A percentile compares a stretch with the other conserved stretches of the same genome.
phyloP scores from a whole-genome alignment of 306 rosid species.

The Elaeagnus macrophylla region DNA sequence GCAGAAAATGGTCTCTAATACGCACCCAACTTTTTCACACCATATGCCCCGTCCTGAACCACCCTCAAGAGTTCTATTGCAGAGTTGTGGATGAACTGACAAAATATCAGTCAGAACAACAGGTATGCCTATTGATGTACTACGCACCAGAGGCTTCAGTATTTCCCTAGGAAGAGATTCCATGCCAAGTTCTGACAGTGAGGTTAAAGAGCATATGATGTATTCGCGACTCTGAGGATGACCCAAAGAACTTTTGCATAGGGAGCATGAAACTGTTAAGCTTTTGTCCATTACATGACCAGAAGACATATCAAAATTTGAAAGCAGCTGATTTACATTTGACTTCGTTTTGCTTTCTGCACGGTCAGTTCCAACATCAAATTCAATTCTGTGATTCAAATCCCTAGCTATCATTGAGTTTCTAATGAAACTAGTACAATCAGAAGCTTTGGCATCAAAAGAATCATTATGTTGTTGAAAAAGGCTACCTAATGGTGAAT shows the following conservation, averaged over 20 bases:
- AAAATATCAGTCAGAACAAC: constrained; percentile 52
- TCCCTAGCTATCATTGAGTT: constrained; percentile 26
- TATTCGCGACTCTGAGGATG: constrained; percentile 54
- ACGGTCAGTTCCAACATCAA: constrained; percentile 19
- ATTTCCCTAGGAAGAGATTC: constrained; percentile 42
- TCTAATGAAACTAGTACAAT: too few species aligned
- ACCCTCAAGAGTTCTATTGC: constrained; percentile 24
- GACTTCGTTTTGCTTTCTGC: constrained; percentile 22
- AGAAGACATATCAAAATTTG: constrained; percentile 18
- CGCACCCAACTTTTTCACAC: constrained; percentile 86
- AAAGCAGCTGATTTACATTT: constrained; percentile 22
- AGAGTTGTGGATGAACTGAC: constrained; percentile 44
- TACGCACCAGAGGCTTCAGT: constrained; percentile 15
- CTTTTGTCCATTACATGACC: constrained; percentile 37
- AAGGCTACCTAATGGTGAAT: constrained; percentile 31
- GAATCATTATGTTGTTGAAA: constrained; percentile 28
- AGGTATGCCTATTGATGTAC: constrained; percentile 29
- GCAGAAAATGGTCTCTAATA: constrained; percentile 56
- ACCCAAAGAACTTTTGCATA: constrained; percentile 70
- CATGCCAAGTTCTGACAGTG: constrained; percentile 45
- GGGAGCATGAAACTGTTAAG: constrained; percentile 50
- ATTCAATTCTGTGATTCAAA: constrained; percentile 34
- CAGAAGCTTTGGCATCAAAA: constrained; percentile 32
- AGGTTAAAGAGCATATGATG: constrained; percentile 46
- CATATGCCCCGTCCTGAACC: constrained; percentile 49